Evolutionary conservation across 352 stramenopile genomes (phyloP), one percentile per base, ranked within the genome.

Genomic region (Globisporangium viniferum): DNA sequence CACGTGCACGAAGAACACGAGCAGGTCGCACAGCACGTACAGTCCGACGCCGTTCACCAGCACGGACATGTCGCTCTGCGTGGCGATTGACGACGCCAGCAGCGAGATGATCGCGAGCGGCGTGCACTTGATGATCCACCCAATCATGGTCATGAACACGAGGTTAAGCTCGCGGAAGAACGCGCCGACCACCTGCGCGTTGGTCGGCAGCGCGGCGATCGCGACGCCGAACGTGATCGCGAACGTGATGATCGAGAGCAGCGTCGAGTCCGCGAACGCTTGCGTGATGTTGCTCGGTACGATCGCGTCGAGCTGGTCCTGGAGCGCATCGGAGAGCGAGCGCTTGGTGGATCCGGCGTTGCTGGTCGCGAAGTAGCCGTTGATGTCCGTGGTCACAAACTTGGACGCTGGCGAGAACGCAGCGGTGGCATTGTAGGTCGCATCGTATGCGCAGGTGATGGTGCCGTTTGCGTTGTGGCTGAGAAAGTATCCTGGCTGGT

Each of bases 181-280:
- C 49, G 5, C 67, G 54, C 62, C 39, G 53, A 35, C 69, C 39
- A 61, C 56, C 56, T 56, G 59, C 36, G 59, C 68, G 15, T 73
- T 20, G 46, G 51, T 22, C 60, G 73, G 46, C 48, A 63, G 22
- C 27, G 31, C 0, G 14, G 67, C 18, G 55, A 81, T 65, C 12
- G 74, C 64, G 14, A 82, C 55, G 9, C 74, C 75, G 51, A 87
- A 87, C 27, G 67, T 55, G 56, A 84, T 69, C 5, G 72, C 76
- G 66, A 88, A 88, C 69, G 67, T 80, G 61, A 86, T 74, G 64
- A 88, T 80, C 39, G 74, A 80, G 10, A 82, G 70, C 65, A 87
- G 24, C 12, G 75, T 73, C 22, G 66, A 69, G 20, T 83, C 66
- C 1, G 70, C 62, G 54, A 87, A 85, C 5, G 77, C 73, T 0